Percentiles rank a stretch among this genome's conserved stretches.
Conservation (phyloP, 2,329 filamentous ascomycete species). For the Thermoascus crustaceus region DNA sequence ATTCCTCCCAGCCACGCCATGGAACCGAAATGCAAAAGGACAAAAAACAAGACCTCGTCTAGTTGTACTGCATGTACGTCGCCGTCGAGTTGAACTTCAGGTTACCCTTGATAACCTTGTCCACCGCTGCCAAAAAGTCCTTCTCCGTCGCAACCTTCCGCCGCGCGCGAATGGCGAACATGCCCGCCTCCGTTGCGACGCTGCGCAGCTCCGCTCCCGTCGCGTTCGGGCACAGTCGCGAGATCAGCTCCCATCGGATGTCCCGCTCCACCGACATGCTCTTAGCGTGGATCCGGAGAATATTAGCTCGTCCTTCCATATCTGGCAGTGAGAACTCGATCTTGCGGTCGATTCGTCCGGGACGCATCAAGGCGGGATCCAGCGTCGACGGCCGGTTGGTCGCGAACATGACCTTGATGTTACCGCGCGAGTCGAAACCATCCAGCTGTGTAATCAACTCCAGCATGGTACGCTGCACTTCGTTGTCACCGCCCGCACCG, state of each 20-base stretch:
- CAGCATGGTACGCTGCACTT: slow-evolving; percentile 96
- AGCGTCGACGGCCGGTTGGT: slow-evolving; percentile 94
- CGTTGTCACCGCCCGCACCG: slow-evolving; percentile 91
- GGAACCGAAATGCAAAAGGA: slow-evolving; percentile 16
- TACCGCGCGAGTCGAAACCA: slow-evolving; percentile 90
- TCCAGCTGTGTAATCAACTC: slow-evolving; percentile 95
- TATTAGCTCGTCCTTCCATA: slow-evolving; percentile 94
- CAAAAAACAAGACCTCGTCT: slow-evolving; percentile 32
- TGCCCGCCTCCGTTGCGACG: slow-evolving; percentile 95
- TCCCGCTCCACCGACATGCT: slow-evolving; percentile 99
- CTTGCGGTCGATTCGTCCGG: slow-evolving; percentile 95
- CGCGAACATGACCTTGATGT: slow-evolving; percentile 99
- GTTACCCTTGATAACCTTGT: slow-evolving; percentile 99
- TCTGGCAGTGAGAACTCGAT: slow-evolving; percentile 98
- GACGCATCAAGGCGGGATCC: slow-evolving; percentile 94
- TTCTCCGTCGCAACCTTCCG: slow-evolving; percentile 98
- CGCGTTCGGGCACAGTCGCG: slow-evolving; percentile 89
- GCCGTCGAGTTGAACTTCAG: slow-evolving; percentile 99
- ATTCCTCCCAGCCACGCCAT: slow-evolving; percentile 23
- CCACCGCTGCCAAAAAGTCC: slow-evolving; percentile 94
- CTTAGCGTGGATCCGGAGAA: slow-evolving; percentile 97
- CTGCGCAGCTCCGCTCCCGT: slow-evolving; percentile 93
- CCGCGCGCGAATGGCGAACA: slow-evolving; percentile 92
- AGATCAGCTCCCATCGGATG: slow-evolving; percentile 98
- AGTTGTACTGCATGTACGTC: slow-evolving; percentile 99